Percentiles rank a stretch among this genome's conserved stretches.
phyloP scores from a whole-genome alignment of 2,329 filamentous ascomycete species.

The Phialophora macrospora region DNA sequence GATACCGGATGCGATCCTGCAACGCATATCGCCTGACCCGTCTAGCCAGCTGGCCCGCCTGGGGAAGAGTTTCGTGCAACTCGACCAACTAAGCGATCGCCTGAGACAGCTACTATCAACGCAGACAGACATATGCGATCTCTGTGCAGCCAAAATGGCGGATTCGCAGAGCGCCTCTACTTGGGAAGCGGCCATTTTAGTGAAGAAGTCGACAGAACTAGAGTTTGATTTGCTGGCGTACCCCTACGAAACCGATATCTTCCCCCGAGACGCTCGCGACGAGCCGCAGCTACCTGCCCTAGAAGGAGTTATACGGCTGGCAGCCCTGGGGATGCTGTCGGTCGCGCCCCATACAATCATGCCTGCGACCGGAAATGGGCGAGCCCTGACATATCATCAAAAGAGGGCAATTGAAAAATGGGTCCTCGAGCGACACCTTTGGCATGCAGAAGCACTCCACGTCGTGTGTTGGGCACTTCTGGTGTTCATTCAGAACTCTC shows the following conservation, averaged over 20 bases:
- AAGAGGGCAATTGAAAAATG: slow-evolving; percentile 27
- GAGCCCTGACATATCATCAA: slow-evolving; percentile 36
- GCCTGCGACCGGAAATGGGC: slow-evolving; percentile 32
- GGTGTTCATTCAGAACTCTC: slow-evolving; percentile 33
- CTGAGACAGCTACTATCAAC: slow-evolving; percentile 41
- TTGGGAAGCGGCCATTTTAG: slow-evolving; percentile 44
- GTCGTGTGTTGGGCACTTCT: slow-evolving; percentile 41
- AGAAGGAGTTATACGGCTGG: slow-evolving; percentile 32
- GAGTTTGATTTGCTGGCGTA: slow-evolving; percentile 49
- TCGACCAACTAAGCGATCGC: slow-evolving; percentile 41
- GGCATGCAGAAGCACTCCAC: slow-evolving; percentile 9
- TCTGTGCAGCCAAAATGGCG: slow-evolving; percentile 41
- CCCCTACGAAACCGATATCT: slow-evolving; percentile 38
- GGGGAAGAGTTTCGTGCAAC: slow-evolving; percentile 41
- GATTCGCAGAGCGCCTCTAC: slow-evolving; percentile 37
- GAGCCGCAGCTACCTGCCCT: slow-evolving; percentile 30
- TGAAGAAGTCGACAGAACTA: slow-evolving; percentile 44
- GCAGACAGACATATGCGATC: slow-evolving; percentile 44
- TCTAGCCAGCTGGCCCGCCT: slow-evolving; percentile 40
- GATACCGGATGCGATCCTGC: slow-evolving; percentile 40
- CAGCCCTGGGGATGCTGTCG: slow-evolving; percentile 30
- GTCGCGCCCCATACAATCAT: slow-evolving; percentile 30
- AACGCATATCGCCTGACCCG: slow-evolving; percentile 42
- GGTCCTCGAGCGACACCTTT: slow-evolving; percentile 4
- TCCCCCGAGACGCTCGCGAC: slow-evolving; percentile 14